Evolutionary conservation across 2,329 filamentous ascomycete genomes (phyloP), one percentile per base, ranked within the genome.

Genomic region (Albophoma yamanashiensis): DNA sequence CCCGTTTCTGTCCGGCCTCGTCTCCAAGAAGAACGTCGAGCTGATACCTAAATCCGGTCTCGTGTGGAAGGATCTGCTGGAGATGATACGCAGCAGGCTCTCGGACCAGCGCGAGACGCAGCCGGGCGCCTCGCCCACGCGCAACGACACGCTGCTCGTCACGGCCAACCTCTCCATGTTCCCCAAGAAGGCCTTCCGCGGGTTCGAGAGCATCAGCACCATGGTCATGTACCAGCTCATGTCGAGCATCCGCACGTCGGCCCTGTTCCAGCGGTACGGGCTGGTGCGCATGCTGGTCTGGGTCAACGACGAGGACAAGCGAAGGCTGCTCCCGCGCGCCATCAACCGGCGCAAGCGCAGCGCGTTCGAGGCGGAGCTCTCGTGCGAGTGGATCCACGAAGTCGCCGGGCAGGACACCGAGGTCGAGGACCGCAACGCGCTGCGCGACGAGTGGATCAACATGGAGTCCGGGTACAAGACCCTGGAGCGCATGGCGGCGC

Each of bases 201-300:
- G 70, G 34, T 84, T 86, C 68, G 72, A 82, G 39, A 86, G 84
- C 65, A 70, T 89, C 61, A 79, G 79, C 57, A 72, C 76, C 60
- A 76, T 88, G 60, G 73, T 89, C 1, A 69, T 87, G 1, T 81
- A 84, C 67, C 85, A 89, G 68, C 80, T 90, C 60, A 76, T 87
- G 65, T 76, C 73, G 52, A 78, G 81, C 57, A 82, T 89, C 59
- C 79, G 84, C 62, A 75, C 78, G 2, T 78, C 84, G 57, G 73
- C 77, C 0, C 77, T 88, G 0, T 83, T 95, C 65, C 88, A 96
- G 66, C 78, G 79, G 36, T 92, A 91, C 69, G 93, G 93, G 3
- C 81, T 87, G 22, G 86, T 96, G 3, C 85, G 92, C 56, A 87
- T 93, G 78, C 79, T 97, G 1, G 70, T 92, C 45, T 92, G 92